phyloP scores from a whole-genome alignment of 441 rosid genomes.

The Eruca vesicaria region DNA sequence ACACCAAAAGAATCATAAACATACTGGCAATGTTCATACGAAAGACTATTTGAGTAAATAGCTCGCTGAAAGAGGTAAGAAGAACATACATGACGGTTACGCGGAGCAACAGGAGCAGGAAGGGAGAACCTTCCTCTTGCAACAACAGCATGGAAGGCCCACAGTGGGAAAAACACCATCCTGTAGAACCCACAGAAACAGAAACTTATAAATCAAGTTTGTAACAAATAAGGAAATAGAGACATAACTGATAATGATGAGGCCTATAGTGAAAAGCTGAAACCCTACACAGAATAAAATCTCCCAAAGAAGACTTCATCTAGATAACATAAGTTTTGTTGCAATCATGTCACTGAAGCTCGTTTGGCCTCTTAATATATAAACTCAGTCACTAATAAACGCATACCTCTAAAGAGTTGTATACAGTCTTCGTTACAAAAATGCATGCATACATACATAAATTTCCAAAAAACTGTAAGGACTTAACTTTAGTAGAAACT shows the following conservation, averaged over 20 bases:
- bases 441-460: too few species aligned
- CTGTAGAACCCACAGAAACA: conserved; percentile 44
- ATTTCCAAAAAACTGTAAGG: conserved; percentile 2
- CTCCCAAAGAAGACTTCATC: neutral
- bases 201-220: neutral
- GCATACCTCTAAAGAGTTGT: conserved; percentile 7
- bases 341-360: too few species aligned
- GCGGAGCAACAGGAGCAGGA: conserved; percentile 95
- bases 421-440: neutral
- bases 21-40: neutral
- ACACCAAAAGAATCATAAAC: conserved; percentile 36
- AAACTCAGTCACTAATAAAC: neutral
- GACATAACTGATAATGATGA: neutral
- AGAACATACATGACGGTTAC: conserved; percentile 79
- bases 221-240: neutral
- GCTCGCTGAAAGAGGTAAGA: conserved; percentile 1
- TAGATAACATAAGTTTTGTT: neutral
- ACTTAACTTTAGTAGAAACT: neutral
- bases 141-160: conserved; percentile 93
- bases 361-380: too few species aligned
- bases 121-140: conserved; percentile 98
- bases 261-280: neutral
- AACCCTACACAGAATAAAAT: neutral
- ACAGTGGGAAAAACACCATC: conserved; percentile 79
- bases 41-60: neutral